Conservation (phyloP, 192 early-diverging fungal genomes). For the Dimargaris cristalligena region DNA sequence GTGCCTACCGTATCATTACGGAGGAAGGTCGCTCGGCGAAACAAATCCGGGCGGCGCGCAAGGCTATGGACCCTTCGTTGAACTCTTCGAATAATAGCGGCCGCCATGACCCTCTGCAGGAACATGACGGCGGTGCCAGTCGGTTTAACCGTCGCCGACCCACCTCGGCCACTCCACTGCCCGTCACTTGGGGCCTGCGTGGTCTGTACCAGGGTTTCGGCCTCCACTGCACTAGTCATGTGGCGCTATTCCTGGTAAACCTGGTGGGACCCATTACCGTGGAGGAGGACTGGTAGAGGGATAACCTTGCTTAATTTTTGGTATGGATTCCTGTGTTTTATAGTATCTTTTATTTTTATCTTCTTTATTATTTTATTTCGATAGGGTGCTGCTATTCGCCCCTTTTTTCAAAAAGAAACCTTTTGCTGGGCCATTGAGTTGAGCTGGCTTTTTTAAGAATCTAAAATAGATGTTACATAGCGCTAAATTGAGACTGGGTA, state of each 20-base stretch:
- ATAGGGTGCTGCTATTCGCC: too few relatives aligned
- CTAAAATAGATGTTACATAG: too few relatives aligned
- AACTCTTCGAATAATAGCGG: conserved; percentile 13
- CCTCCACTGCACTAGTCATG: conserved; percentile 40
- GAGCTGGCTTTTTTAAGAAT: too few relatives aligned
- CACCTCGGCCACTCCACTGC: conserved; percentile 10
- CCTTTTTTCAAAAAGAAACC: too few relatives aligned
- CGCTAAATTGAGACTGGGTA: too few relatives aligned
- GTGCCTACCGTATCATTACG: conserved; percentile 43
- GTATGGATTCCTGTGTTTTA: too few relatives aligned
- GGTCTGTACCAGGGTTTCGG: conserved; percentile 53
- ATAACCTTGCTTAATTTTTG: background rate
- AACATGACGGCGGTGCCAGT: conserved; percentile 7
- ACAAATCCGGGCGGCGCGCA: background rate
- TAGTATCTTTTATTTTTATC: too few relatives aligned
- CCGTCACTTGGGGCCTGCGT: conserved; percentile 35
- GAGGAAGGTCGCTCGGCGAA: conserved; percentile 45
- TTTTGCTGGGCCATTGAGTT: too few relatives aligned
- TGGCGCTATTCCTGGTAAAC: conserved; percentile 39
- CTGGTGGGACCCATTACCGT: conserved; percentile 34
- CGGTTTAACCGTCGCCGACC: background rate
- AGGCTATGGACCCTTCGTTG: background rate
- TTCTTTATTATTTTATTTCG: too few relatives aligned
- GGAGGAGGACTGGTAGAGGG: conserved; percentile 15
- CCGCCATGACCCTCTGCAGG: conserved; percentile 4